Base-by-base conservation (phyloP, 2,329 filamentous ascomycete species). In the Colletotrichum navitas region DNA sequence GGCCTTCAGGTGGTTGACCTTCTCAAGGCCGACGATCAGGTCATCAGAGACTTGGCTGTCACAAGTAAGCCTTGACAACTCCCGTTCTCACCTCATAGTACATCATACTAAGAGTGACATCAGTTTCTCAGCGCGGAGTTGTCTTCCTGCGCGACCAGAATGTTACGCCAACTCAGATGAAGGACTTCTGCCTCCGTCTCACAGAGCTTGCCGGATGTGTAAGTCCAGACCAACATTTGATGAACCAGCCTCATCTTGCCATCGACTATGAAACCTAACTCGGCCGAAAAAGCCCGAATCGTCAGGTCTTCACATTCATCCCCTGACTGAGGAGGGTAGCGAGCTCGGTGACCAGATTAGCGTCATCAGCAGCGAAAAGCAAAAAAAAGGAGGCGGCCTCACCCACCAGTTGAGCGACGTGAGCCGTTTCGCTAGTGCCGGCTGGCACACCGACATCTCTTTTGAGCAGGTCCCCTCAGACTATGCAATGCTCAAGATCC, bases 291-390 rank as follows among this genome's bases (percentile, higher is more conserved):
- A 82, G 78, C 87, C 87, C 24, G 75, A 80, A 45, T 83, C 83
- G 2, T 88, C 87, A 1, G 80, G 81, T 2, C 80, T 90, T 32
- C 87, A 89, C 68, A 83, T 88, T 10, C 88, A 89, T 73, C 87
- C 88, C 7, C 75, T 89, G 34, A 85, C 84, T 0, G 85, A 88
- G 71, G 84, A 86, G 73, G 83, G 83, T 26, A 85, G 83, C 68
- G 85, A 89, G 74, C 80, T 87, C 0, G 85, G 86, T 45, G 86
- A 88, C 75, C 83, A 90, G 76, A 85, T 90, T 73, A 86, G 83
- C 66, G 85, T 89, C 65, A 89, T 90, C 77, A 87, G 84, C 66
- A 85, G 85, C 62, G 84, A 87, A 77, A 85, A 87, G 81, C 83
- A 87, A 76, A 85, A 87, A 80, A 87, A 87, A 77, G 84, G 85